Base-by-base conservation (phyloP, 768 basidiomycete genomes). In the Suillus occidentalis region DNA sequence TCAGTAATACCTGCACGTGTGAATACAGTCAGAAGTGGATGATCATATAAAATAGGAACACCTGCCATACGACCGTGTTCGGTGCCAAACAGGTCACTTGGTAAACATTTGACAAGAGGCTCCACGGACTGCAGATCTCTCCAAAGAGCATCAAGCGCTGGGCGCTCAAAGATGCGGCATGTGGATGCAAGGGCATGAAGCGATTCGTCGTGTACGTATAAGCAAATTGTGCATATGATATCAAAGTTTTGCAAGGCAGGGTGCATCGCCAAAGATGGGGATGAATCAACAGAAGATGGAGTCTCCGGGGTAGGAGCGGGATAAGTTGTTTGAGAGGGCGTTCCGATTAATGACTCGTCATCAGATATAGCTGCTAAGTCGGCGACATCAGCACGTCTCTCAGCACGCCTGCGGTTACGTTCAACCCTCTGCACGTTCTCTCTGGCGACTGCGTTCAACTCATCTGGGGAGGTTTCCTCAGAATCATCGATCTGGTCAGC, bases 101-200 rank as follows among this genome's bases (percentile, higher is more conserved):
- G 63, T 22, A 64, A 36, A 37, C 63, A 64, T 25, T 31, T 64
- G n/a, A 64, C 31, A 25, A 64, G 31, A 42, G 59, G 59, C 25
- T 25, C 43, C 6, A 64, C 34, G 12, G 25, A 43, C 16, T 49
- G 37, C 58, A 64, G 39, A 25, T 64, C 28, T 31, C 10, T 34
- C 43, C 57, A 61, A 14, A 64, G 63, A 20, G 47, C 42, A 34
- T 59, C 63, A 45, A 61, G 34, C n/a, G 59, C 60, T 6, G 63
- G 63, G 22, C 37, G 58, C 28, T 45, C 47, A 20, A 64, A 47
- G 39, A 60, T 40, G 16, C 40, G 59, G 42, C 59, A 64, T 34
- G 59, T 61, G 2, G 34, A 34, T 16, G 63, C 59, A 39, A 64
- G 63, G 34, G 50, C 25, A 52, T 28, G 16, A 52, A 52, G 50